Evolutionary conservation across 345 rosid species (phyloP).

Genomic region (Alliaria petiolata): DNA sequence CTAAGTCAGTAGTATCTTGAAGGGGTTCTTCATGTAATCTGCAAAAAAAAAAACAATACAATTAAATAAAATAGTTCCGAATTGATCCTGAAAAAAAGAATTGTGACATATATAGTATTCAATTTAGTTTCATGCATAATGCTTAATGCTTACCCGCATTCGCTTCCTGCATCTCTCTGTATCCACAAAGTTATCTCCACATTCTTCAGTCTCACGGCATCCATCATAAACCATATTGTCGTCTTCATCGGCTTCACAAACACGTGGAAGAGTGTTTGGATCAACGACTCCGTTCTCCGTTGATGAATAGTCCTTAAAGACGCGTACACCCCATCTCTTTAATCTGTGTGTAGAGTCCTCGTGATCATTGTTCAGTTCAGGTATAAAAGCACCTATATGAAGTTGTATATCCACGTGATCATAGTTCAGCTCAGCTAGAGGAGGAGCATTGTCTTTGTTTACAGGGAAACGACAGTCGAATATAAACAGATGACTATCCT

Average conservation of each 20-base stretch:
- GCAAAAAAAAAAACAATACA: neutral
- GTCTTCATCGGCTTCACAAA: no score
- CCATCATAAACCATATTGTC: no score
- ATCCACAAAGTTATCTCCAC: neutral
- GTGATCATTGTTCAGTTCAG: no score
- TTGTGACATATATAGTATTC: no score
- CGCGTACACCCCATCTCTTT: neutral
- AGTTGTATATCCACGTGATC: neutral
- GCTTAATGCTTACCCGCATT: neutral
- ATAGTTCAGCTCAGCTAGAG: neutral
- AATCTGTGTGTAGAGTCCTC: neutral
- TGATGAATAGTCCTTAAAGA: neutral
- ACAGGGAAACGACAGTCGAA: neutral
- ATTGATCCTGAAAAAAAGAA: no score
- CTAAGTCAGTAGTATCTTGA: neutral
- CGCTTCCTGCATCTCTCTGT: neutral
- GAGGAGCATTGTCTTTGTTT: neutral
- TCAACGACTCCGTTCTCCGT: neutral
- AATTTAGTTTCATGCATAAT: neutral
- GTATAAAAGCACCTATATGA: neutral
- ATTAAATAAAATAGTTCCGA: no score
- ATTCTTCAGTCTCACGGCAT: neutral
- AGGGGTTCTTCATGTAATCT: neutral
- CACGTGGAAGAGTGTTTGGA: no score
- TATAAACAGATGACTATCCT: neutral